Base-by-base conservation (phyloP, 176 grass and related monocot genomes). In the Dendrocalamus sinicus region DNA sequence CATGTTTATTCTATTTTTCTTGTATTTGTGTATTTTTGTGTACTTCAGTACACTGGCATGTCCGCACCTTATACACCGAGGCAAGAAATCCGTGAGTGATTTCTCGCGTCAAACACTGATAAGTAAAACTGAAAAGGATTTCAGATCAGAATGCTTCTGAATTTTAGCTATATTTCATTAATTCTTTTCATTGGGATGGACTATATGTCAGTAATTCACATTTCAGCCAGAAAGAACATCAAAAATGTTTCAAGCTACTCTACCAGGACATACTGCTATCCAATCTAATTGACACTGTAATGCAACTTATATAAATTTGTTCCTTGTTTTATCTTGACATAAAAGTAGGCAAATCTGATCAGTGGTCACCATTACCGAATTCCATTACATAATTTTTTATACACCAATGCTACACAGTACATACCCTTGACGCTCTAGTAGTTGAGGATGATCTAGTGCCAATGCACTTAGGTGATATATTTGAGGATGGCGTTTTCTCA, bases 361-460 rank as follows among this genome's bases (percentile, higher is more conserved):
- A 30, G 28, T 30, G 28, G 28, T 30, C 28, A 30, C 28, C 28
- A 30, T 67, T 58, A 72, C 19, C 23, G 19, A 70, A 71, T 17
- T 59, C 35, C 48, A 81, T 26, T 26, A 26, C 26, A 26, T 22
- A 39, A 72, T 51, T 62, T 30, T 45, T 17, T 13, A 47, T 32
- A 65, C 26, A 83, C 19, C 12, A 76, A 82, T 62, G 63, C 23
- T 6, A 54, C 41, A 78, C 58, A 23, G 16, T 50, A 78, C 84
- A n/a, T 94, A 99, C 96, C 88, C 92, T 94, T 61, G 96, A 96
- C 54, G 88, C 89, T 87, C 96, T 94, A 75, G 91, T 88, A 69
- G 90, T 90, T 40, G 96, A 99, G 8, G 90, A 89, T 8, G 96
- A 96, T 89, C 96, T 92, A 79, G 79, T 75, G 8, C 72, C 26